These are phyloP conservation scores for Alternaria consortialis DNA, from an alignment of 2,329 filamentous ascomycete genomes.

Conservation along the genomic window DNA sequence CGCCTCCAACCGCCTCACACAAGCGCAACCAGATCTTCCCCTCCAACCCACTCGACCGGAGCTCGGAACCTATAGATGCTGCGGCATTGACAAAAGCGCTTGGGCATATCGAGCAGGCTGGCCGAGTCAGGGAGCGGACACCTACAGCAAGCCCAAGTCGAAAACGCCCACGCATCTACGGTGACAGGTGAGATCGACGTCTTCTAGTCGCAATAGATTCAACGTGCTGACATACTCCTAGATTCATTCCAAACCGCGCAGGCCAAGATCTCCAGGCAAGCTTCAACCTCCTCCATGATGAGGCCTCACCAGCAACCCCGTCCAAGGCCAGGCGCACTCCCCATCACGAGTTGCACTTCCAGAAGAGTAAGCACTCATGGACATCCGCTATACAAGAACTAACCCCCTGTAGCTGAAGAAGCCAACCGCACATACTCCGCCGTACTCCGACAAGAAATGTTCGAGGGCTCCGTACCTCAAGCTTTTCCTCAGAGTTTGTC, in stretches of 20 bases:
- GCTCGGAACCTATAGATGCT: conserved; percentile 66
- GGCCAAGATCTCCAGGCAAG: conserved; percentile 93
- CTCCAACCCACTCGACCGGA: conserved; percentile 42
- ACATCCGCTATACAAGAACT: conserved; percentile 9
- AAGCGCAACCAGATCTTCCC: conserved; percentile 55
- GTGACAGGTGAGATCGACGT: conserved; percentile 53
- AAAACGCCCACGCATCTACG: conserved; percentile 73
- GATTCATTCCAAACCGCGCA: conserved; percentile 93
- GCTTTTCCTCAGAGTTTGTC: conserved; percentile 68
- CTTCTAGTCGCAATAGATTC: no score
- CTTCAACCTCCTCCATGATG: conserved; percentile 90
- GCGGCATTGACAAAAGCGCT: conserved; percentile 68
- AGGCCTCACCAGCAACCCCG: conserved; percentile 90
- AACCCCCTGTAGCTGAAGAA: conserved; percentile 73
- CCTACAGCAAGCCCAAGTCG: conserved; percentile 72
- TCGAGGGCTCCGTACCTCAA: conserved; percentile 89
- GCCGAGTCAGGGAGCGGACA: conserved; percentile 67
- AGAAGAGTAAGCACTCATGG: conserved; percentile 68
- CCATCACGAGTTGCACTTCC: conserved; percentile 91
- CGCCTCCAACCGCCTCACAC: conserved; percentile 65
- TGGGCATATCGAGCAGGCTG: conserved; percentile 68
- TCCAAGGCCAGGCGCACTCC: conserved; percentile 84
- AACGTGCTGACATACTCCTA: conserved; percentile 49
- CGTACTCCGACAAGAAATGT: conserved; percentile 87
- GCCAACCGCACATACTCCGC: conserved; percentile 93